Evolutionary conservation across 352 stramenopile species (phyloP), one percentile per base, ranked within the genome.

Genomic region (Phytophthora lateralis): DNA sequence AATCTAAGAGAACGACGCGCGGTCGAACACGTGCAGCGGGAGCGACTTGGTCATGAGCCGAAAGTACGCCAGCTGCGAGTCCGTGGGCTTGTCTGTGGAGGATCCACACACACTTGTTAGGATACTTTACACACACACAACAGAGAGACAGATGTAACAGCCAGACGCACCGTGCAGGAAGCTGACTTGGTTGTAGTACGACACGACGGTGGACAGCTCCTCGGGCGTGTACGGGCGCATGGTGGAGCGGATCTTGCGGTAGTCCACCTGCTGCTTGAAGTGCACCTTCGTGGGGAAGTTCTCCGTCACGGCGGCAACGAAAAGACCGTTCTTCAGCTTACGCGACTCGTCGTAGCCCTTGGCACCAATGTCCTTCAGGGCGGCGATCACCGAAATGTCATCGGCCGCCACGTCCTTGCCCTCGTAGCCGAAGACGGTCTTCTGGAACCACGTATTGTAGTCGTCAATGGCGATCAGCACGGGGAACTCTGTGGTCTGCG

Each of bases 401-500:
- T 72, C 64, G 18, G 88, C 80, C 41, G 60, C 59, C 39, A 96
- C 82, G 47, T 90, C 73, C 58, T 87, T 69, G 58, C 82, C 84
- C 57, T 96, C 88, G 71, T 93, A 96, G 43, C 84, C 85, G 49
- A 96, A 95, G 17, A 95, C 80, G 0, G 88, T 95, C 68, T 90
- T 82, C 55, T 88, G 73, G 55, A 94, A 94, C 82, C 83, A 93
- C 62, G 69, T 83, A 73, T 94, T 96, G 83, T 94, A 96, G 69
- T 96, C 86, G 69, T 96, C 88, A 14, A 96, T 78, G 11, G 88
- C 88, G 53, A 96, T 88, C 10, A 96, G 67, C 60, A 96, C 88
- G 6, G 84, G 82, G 65, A 91, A 91, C 66, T 96, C 86, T 27
- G 82, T 93, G 30, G 88, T 80, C 58, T 88, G 71, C 43, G 80